These are phyloP conservation scores for Tricladium varicosporioides DNA, from an alignment of 2,329 filamentous ascomycete genomes.

Conservation along the genomic window DNA sequence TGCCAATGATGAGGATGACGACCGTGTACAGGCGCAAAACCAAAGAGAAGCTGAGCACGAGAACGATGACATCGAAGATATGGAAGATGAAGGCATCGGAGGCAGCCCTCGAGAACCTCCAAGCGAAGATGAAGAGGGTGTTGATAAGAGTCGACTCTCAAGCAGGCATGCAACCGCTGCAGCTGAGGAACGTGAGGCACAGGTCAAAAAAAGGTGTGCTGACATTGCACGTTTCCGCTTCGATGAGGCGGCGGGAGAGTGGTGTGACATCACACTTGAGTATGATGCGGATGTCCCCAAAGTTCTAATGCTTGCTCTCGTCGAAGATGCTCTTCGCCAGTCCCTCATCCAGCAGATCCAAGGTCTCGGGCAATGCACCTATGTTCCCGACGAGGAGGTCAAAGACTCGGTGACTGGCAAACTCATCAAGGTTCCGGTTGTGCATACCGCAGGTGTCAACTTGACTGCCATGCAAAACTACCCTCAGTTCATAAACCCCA, in stretches of 20 bases:
- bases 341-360: slow-evolving; percentile 85
- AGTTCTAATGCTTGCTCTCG: slow-evolving; percentile 86
- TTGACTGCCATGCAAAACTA: slow-evolving; percentile 87
- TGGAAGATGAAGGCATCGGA: slow-evolving; percentile 52
- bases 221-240: slow-evolving; percentile 78
- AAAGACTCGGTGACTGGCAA: slow-evolving; percentile 47
- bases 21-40: slow-evolving; percentile 65
- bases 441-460: slow-evolving; percentile 85
- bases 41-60: slow-evolving; percentile 56
- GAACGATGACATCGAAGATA: slow-evolving; percentile 49
- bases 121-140: slow-evolving; percentile 36
- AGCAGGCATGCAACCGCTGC: slow-evolving; percentile 22
- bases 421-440: slow-evolving; percentile 50
- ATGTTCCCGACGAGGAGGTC: slow-evolving; percentile 58
- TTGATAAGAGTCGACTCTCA: slow-evolving; percentile 30
- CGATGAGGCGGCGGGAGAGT: slow-evolving; percentile 69
- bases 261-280: slow-evolving; percentile 79
- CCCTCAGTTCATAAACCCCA: slow-evolving; percentile 79
- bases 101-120: slow-evolving; percentile 44
- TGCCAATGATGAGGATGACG: slow-evolving; percentile 88
- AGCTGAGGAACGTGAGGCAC: slow-evolving; percentile 50
- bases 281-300: slow-evolving; percentile 82
- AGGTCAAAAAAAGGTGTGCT: slow-evolving; percentile 60
- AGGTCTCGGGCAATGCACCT: slow-evolving; percentile 70
- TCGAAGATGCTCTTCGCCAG: slow-evolving; percentile 75